Evolutionary conservation across 2,329 filamentous ascomycete species (phyloP), one percentile per base, ranked within the genome.

Genomic region (Sclerotiophoma versabilis): DNA sequence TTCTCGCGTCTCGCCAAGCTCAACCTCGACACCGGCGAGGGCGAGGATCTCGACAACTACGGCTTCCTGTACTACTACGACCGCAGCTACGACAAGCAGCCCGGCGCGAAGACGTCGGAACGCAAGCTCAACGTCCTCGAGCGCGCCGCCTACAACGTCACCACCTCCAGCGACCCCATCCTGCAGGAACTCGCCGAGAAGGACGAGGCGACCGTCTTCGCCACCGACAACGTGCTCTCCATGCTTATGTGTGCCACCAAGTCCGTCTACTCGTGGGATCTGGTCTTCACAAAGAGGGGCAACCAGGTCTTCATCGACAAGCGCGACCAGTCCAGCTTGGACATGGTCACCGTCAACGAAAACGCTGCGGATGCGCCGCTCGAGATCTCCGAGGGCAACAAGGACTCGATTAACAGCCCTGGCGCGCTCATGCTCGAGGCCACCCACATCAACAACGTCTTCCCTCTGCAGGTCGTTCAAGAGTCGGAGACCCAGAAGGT

Each of bases 391-490:
- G 93, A 98, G 72, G 91, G 91, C 69, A 92, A 91, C 82, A 96
- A 96, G 80, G 95, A 99, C 75, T 83, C 85, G 63, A 89, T 99
- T 79, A 99, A 99, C 85, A 92, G 92, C 72, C 95, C 95, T n/a
- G 81, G 83, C 49, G 92, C 93, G 48, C 87, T 99, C 53, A 93
- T 96, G 71, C 89, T 97, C 77, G 95, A 99, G 80, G 95, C 95
- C 49, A 99, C 95, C 46, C 96, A 97, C 82, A 99, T 99, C 85
- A 99, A 99, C 86, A 95, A 98, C 85, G 96, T 98, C 83, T 99
- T 99, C 77, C 90, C 92, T 66, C 91, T 96, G 78, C 95, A 99
- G 82, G 92, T 96, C 45, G 93, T 99, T 64, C 78, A 86, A 68
- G 95, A 99, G 82, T 89, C 84, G 65, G 86, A 92, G 61, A 83